Evolutionary conservation across 2,329 filamentous ascomycete genomes (phyloP).

Genomic region (Fusarium sp.): DNA sequence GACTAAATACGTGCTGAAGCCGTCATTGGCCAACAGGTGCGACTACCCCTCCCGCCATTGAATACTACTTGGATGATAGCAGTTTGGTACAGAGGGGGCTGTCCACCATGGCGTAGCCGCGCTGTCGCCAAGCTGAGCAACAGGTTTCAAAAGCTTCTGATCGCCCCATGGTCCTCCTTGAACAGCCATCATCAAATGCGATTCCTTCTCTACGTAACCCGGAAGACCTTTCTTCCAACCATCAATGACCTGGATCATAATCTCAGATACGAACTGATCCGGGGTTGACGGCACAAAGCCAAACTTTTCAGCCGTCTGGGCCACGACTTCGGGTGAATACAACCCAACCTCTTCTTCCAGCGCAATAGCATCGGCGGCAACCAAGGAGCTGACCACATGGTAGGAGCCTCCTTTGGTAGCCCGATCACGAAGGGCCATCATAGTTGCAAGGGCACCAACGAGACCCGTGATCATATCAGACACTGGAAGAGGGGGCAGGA

Average conservation of each 20-base stretch:
- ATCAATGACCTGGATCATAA: background rate
- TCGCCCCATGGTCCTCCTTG: too few species aligned
- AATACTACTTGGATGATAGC: too few species aligned
- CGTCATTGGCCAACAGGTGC: too few species aligned
- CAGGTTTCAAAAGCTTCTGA: too few species aligned
- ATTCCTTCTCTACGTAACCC: too few species aligned
- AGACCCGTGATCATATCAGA: constrained; percentile 55
- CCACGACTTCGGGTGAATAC: background rate
- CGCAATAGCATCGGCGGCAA: background rate
- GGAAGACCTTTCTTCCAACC: background rate
- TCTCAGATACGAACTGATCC: background rate
- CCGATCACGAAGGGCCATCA: constrained; percentile 53
- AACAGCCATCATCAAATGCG: too few species aligned
- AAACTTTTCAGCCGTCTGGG: background rate
- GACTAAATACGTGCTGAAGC: too few species aligned
- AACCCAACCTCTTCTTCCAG: background rate
- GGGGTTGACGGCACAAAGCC: constrained; percentile 9
- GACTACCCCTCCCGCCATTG: too few species aligned
- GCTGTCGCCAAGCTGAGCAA: too few species aligned
- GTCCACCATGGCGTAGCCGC: too few species aligned
- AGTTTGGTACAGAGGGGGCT: too few species aligned
- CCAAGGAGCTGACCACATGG: background rate
- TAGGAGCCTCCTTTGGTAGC: constrained; percentile 34
- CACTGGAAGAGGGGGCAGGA: constrained; percentile 46
- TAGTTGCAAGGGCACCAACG: constrained; percentile 51